Conservation (phyloP, 345 rosid genomes). For the Fremontodendron californicum region DNA sequence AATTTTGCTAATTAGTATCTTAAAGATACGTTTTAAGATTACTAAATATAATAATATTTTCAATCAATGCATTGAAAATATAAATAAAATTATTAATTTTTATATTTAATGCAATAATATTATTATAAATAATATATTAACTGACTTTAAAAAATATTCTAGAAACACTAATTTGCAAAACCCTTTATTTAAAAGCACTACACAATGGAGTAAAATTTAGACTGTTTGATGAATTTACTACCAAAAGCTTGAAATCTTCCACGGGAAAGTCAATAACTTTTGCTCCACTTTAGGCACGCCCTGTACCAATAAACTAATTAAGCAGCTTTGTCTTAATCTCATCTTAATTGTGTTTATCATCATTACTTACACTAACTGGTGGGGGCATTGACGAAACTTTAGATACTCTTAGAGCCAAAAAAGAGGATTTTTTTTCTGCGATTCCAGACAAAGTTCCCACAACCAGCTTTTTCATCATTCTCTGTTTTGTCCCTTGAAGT, state of each 20-base stretch:
- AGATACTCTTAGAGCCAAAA: not conserved
- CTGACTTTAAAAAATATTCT: no score
- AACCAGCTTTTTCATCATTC: not conserved
- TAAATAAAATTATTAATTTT: no score
- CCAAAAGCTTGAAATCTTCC: conserved; percentile 12
- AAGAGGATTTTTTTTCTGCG: not conserved
- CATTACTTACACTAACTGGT: conserved; percentile 17
- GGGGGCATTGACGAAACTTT: not conserved
- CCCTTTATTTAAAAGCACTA: no score
- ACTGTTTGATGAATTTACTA: not conserved
- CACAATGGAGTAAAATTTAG: no score
- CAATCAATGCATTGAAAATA: no score
- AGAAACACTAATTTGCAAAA: no score
- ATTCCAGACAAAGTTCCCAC: conserved; percentile 9
- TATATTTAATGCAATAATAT: no score
- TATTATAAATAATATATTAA: no score
- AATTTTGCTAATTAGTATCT: no score
- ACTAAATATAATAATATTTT: no score
- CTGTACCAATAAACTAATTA: not conserved
- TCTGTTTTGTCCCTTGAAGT: not conserved
- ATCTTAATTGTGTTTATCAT: conserved; percentile 8
- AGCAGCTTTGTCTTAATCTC: conserved; percentile 5
- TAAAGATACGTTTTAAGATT: no score
- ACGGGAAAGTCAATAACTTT: conserved; percentile 5
- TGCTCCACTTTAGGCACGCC: conserved; percentile 17